Conservation (phyloP, 1,139 yeast species). For the Yarrowia galli region DNA sequence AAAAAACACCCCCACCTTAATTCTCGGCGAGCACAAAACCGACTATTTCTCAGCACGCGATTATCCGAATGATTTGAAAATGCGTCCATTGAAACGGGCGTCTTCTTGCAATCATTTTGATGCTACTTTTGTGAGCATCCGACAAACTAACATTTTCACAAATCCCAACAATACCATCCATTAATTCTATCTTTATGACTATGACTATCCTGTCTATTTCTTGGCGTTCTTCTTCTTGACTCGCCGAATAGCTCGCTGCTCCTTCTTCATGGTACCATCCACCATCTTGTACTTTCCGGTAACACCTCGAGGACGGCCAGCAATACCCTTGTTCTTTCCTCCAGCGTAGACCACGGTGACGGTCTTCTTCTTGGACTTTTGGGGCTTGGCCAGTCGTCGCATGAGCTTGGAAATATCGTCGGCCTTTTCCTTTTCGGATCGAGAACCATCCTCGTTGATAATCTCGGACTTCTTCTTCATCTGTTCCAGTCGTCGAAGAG, state of each 20-base stretch:
- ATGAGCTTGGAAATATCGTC: constrained; percentile 88
- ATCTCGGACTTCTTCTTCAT: constrained; percentile 92
- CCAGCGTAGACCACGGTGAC: constrained; percentile 90
- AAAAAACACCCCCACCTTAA: no score
- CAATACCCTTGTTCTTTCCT: constrained; percentile 82
- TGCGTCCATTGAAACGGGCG: no score
- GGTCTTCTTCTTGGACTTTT: constrained; percentile 78
- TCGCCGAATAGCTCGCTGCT: constrained; percentile 89
- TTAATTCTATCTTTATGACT: no score
- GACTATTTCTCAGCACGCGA: no score
- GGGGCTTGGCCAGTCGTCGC: constrained; percentile 76
- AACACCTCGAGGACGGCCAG: constrained; percentile 97
- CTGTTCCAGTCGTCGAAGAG: constrained; percentile 85
- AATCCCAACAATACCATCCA: no score
- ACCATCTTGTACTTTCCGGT: constrained; percentile 99
- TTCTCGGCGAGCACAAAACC: no score
- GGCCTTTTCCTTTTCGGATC: constrained; percentile 92
- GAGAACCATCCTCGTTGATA: constrained; percentile 85
- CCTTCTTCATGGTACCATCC: constrained; percentile 97
- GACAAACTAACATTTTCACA: no score
- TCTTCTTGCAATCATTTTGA: no score
- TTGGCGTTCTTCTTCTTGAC: constrained; percentile 74
- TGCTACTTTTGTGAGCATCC: no score
- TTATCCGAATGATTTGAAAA: no score
- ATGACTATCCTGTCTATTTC: neutral